Percentiles rank a stretch among this genome's conserved stretches.
Evolutionary conservation across 805 yeast genomes (phyloP).

Genomic region (Helenozyma baotianmanensis): DNA sequence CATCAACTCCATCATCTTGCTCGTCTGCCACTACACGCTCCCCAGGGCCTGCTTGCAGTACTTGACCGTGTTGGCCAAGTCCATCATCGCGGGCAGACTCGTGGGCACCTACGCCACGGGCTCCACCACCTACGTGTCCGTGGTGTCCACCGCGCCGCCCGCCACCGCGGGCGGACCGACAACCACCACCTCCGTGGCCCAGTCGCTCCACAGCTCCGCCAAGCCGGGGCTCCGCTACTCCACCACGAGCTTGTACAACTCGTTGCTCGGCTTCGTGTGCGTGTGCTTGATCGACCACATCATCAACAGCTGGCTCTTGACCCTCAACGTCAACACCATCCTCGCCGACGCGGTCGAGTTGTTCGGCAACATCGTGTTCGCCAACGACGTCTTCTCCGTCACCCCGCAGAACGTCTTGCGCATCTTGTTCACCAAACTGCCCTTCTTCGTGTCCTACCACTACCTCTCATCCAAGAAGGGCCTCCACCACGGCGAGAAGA

Average conservation of each 20-base stretch:
- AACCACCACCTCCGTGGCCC: conserved; percentile 9
- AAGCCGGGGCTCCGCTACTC: conserved; percentile 1
- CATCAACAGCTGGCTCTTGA: conserved; percentile 8
- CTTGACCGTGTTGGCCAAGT: conserved; percentile 24
- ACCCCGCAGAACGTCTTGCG: not conserved
- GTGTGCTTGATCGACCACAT: conserved; percentile 20
- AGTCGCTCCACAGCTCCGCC: not conserved
- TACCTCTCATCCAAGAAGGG: not conserved
- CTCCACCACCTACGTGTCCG: conserved; percentile 20
- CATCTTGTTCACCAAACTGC: conserved; percentile 2
- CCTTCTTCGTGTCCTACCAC: conserved; percentile 1
- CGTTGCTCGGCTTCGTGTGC: conserved; percentile 18
- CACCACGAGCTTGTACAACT: conserved; percentile 15
- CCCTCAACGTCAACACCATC: conserved; percentile 1
- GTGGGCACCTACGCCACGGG: conserved; percentile 25
- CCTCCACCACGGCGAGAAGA: not conserved
- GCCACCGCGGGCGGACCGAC: conserved; percentile 8
- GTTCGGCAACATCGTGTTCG: conserved; percentile 1
- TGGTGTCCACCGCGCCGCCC: conserved; percentile 10
- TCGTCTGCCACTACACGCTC: conserved; percentile 17
- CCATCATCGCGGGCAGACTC: conserved; percentile 27
- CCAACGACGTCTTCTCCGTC: not conserved
- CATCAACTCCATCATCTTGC: conserved; percentile 21
- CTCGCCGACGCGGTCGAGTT: conserved; percentile 1
- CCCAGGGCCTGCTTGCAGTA: conserved; percentile 19